Conservation (phyloP, 2,329 filamentous ascomycete genomes). For the Stagonosporopsis tanaceti region DNA sequence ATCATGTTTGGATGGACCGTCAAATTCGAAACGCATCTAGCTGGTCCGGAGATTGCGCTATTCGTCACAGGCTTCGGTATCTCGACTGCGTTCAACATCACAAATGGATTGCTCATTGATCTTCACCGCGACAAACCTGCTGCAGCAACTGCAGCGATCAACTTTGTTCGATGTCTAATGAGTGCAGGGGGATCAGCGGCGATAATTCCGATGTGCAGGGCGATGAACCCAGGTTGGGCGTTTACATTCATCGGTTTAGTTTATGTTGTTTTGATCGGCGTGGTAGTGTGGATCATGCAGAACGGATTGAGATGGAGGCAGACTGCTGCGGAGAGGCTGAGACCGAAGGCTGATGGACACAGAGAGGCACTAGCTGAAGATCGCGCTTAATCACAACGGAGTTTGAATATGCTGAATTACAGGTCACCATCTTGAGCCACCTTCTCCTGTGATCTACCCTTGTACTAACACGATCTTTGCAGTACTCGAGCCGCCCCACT, state of each 20-base stretch:
- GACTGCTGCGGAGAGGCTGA: conserved; percentile 28
- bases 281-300: conserved; percentile 43
- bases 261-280: conserved; percentile 35
- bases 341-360: conserved; percentile 12
- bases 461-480: not conserved
- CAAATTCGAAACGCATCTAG: conserved; percentile 48
- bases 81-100: conserved; percentile 59
- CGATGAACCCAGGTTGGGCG: conserved; percentile 55
- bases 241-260: conserved; percentile 54
- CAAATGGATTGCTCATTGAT: conserved; percentile 57
- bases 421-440: not conserved
- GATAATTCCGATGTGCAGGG: conserved; percentile 53
- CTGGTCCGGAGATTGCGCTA: conserved; percentile 58
- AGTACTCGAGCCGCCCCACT: not conserved
- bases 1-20: conserved; percentile 55
- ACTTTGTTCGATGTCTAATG: conserved; percentile 49
- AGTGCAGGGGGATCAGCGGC: conserved; percentile 48
- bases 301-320: conserved; percentile 44
- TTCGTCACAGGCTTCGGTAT: conserved; percentile 62
- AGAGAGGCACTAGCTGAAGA: conserved; percentile 5
- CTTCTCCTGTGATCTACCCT: not conserved
- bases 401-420: not conserved
- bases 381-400: not conserved
- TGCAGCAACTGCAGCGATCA: conserved; percentile 52
- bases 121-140: conserved; percentile 51